These are phyloP conservation scores for Salvia rosmarinus DNA, from an alignment of 257 asterid species.

Conservation along the genomic window DNA sequence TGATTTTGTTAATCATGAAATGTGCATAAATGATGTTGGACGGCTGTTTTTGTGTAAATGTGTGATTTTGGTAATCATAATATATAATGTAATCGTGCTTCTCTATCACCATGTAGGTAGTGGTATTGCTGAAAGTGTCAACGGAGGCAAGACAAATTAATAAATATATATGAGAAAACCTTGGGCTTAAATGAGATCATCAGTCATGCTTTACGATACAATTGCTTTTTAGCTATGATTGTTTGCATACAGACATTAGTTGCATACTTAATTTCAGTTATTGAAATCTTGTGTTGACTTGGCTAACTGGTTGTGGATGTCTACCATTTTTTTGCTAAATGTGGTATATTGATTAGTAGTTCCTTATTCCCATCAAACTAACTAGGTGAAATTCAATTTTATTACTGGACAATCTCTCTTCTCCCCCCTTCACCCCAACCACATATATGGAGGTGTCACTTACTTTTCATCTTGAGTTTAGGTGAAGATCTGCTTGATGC, in stretches of 20 bases:
- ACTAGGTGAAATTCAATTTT: neutral
- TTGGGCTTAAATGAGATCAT: neutral
- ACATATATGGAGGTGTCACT: slow-evolving; percentile 6
- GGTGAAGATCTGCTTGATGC: slow-evolving; percentile 39
- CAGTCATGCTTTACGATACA: neutral
- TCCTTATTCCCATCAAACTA: neutral
- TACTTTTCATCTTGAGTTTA: slow-evolving; percentile 27
- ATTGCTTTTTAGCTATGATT: neutral
- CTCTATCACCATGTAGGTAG: neutral
- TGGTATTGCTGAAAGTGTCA: neutral
- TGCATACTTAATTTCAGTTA: neutral
- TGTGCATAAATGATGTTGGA: neutral
- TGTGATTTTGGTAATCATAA: too few species aligned
- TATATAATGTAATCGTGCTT: too few species aligned
- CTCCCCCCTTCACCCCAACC: neutral
- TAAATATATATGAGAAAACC: slow-evolving; percentile 6
- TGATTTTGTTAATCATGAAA: neutral
- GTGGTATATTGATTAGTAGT: neutral
- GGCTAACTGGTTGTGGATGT: neutral
- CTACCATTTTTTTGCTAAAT: neutral
- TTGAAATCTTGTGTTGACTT: neutral
- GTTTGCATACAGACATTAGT: neutral
- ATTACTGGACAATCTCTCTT: neutral
- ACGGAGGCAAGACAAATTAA: neutral
- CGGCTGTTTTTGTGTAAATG: neutral